Evolutionary conservation across 371 early-diverging fungal species (phyloP), one percentile per base, ranked within the genome.

Genomic region (Amoeboaphelidium occidentale): DNA sequence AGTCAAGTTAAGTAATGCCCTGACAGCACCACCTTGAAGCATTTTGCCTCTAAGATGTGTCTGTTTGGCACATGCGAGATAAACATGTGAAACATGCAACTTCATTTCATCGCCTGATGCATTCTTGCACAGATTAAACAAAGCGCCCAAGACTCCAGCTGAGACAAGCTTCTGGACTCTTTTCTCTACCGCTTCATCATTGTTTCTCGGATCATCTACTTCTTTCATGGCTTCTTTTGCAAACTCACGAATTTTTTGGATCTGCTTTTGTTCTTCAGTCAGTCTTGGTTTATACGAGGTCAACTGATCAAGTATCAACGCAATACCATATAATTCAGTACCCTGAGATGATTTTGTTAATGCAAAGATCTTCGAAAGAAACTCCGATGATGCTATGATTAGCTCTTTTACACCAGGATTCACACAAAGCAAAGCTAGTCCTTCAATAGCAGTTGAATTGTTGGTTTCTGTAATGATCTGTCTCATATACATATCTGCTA

Each of bases 21-120:
- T 74, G 14, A 78, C 72, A 21, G 70, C 74, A 20, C 93, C 90
- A 51, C 78, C 81, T 56, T 89, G 91, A 17, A 89, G 75, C 4
- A 90, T 49, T 1, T 63, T 54, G 3, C 89, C 87, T 13, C 89
- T 77, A 20, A 72, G 63, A 12, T 63, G 47, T 49, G 74, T 67
- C 3, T 81, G 74, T 1, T 77, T 79, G 4, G 78, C 76, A 20
- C 88, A 55, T 27, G 74, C 69, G 10, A 81, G 63, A 43, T 75
- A 65, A 1, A 70, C 65, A 42, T 77, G 77, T 14, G 81, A 69
- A 2, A 81, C 71, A 2, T 71, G 69, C 21, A 72, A 68, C 25
- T 68, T 68, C 22, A 75, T 59, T 43, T 64, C 69, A 14, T 60
- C 58, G 42, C 82, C 78, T 1, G 43, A 39, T 1, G 62, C 60